These are phyloP conservation scores for Tephrocybe sp. DNA, from an alignment of 768 basidiomycete species.

Conservation along the genomic window DNA sequence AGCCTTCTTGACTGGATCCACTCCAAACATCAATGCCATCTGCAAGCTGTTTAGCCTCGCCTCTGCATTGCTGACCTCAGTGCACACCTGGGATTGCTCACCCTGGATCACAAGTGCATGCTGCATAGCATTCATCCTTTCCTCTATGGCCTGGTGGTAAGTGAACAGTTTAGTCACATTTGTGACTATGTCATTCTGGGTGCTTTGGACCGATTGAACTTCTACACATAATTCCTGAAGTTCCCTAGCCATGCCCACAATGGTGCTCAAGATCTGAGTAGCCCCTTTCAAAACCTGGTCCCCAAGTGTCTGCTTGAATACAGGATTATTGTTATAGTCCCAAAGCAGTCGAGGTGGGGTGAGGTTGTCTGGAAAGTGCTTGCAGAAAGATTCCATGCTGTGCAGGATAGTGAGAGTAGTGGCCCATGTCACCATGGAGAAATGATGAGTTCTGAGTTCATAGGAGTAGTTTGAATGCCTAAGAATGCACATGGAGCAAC, in stretches of 20 bases:
- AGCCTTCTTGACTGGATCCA: background rate
- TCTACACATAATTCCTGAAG: background rate
- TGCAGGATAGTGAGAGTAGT: background rate
- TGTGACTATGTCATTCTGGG: background rate
- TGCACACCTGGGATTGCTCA: background rate
- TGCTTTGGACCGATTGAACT: background rate
- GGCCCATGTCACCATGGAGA: background rate
- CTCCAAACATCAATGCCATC: background rate
- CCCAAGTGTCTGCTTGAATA: constrained; percentile 1
- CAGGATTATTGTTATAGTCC: background rate
- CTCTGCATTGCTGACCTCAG: background rate
- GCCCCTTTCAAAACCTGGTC: constrained; percentile 7
- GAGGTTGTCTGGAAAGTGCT: background rate
- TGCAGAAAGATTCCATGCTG: background rate
- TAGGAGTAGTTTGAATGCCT: background rate
- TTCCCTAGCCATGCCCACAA: background rate
- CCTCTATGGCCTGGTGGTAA: background rate
- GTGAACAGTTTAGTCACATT: background rate
- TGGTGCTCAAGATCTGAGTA: background rate
- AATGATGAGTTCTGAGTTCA: constrained; percentile 3
- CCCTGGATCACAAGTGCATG: constrained; percentile 4
- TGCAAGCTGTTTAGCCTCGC: background rate
- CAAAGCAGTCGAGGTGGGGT: background rate
- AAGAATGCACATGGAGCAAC: background rate
- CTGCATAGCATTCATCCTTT: background rate